A percentile compares a stretch with the other conserved stretches of the same genome.
phyloP scores from a whole-genome alignment of 192 early-diverging fungal genomes.

The Coemansia sp. region DNA sequence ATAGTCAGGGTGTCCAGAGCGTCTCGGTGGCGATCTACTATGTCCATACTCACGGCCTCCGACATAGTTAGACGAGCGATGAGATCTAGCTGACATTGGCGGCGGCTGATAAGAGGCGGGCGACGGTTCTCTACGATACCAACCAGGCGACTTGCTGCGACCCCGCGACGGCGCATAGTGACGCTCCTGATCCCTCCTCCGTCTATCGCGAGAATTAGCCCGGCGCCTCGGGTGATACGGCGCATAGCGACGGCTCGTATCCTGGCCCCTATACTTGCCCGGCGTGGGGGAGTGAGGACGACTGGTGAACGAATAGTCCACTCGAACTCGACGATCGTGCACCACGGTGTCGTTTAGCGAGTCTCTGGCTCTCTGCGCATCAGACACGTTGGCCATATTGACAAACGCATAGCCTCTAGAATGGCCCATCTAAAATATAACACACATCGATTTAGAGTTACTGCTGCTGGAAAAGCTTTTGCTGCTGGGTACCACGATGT shows the following conservation, averaged over 20 bases:
- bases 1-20: constrained; percentile 2
- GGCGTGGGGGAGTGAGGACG: constrained; percentile 28
- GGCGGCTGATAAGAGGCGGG: neutral
- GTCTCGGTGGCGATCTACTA: constrained; percentile 12
- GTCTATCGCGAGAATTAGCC: constrained; percentile 39
- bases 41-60: constrained; percentile 12
- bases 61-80: constrained; percentile 7
- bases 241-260: constrained; percentile 12
- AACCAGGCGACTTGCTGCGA: constrained; percentile 42
- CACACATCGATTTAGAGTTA: neutral
- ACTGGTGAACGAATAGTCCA: constrained; percentile 45
- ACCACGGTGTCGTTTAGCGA: constrained; percentile 20
- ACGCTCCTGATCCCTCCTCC: constrained; percentile 25
- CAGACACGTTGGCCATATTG: constrained; percentile 34
- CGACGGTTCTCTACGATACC: neutral
- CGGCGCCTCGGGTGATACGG: constrained; percentile 28
- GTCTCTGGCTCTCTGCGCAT: constrained; percentile 35
- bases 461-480: constrained; percentile 8
- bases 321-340: constrained; percentile 43
- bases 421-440: constrained; percentile 33
- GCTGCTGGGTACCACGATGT: neutral
- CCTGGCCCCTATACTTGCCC: constrained; percentile 38
- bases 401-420: constrained; percentile 48
- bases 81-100: neutral
- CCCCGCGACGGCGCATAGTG: constrained; percentile 18